Base-by-base conservation (phyloP, 1,284 basidiomycete genomes). In the Vanrija pseudolonga region DNA sequence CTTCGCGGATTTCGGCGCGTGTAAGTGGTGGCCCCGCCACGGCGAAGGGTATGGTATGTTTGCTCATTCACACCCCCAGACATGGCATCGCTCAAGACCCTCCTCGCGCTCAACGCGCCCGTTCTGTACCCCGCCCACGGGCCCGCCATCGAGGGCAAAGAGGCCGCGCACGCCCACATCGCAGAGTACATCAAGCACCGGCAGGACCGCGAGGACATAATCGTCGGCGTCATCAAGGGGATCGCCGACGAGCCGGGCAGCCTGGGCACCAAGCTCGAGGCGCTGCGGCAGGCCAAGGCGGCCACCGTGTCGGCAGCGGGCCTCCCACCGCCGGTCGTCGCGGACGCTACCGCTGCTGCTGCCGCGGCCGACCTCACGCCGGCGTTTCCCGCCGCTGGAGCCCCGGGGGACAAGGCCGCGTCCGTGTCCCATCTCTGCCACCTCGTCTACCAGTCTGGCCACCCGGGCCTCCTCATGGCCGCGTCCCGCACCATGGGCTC, bases 111-210 rank as follows among this genome's bases (percentile, higher is more conserved):
- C 44, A 62, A 66, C 47, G 70, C 73, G 0, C 55, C 54, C 14
- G 62, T 65, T n/a, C 56, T 97, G 17, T 95, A 92, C 67, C 93
- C 95, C 0, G 91, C 85, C 0, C 94, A 98, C 64, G 94, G 95
- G 0, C 87, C 89, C 0, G 60, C 64, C 14, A 82, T 90, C 19
- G 80, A 54, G 18, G 47, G 84, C 19, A 68, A 80, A 57, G 74
- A 80, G 55, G 76, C 49, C 2, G 50, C 53, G 39, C 38, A 50
- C 41, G 59, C 49, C 0, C 83, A 63, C 44, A 84, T 97, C 63
- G 70, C 78, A 42, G 82, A 78, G 46, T 97, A 98, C 71, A 86
- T 93, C 57, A 75, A 81, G 46, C 93, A 98, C 71, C 83, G 94
- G 9, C 78, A 87, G 53, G 84, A 90, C 59, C 82, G 94, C 39